phyloP scores from a whole-genome alignment of 805 yeast genomes.

The Ogataea ganodermae region DNA sequence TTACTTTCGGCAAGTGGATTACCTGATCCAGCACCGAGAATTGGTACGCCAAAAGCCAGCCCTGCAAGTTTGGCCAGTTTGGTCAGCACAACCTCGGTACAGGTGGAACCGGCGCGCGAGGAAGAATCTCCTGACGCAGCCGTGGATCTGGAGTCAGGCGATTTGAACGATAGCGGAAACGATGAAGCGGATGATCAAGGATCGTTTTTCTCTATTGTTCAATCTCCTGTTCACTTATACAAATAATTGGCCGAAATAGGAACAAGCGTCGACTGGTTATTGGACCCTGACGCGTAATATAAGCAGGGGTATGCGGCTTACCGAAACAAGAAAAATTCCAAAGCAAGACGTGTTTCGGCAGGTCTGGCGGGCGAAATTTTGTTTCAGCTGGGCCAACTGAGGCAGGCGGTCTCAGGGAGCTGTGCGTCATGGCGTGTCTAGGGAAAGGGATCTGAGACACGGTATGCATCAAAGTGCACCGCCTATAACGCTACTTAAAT shows the following conservation, averaged over 20 bases:
- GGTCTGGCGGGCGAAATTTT: not conserved
- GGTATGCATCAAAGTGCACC: conserved; percentile 2
- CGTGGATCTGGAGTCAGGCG: not conserved
- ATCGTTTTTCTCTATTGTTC: conserved; percentile 10
- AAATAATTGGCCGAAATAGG: conserved; percentile 2
- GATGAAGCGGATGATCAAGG: conserved; percentile 7
- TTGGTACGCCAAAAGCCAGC: not conserved
- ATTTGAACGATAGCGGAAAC: not conserved
- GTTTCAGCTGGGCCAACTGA: not conserved
- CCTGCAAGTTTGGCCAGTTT: no score
- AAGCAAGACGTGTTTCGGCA: conserved; percentile 1
- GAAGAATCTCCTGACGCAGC: no score
- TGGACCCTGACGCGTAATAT: conserved; percentile 2
- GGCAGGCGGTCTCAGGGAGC: not conserved
- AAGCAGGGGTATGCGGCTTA: conserved; percentile 3
- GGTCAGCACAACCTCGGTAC: no score
- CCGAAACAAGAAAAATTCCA: not conserved
- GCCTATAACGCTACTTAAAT: not conserved
- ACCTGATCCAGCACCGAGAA: not conserved
- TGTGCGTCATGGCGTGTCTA: not conserved
- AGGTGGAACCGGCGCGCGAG: not conserved
- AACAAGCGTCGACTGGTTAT: not conserved
- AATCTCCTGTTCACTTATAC: conserved; percentile 13
- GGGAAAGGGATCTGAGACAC: conserved; percentile 5
- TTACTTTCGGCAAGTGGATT: conserved; percentile 1